Conservation (phyloP, 495 filamentous ascomycete genomes). For the Penicillium silybi region DNA sequence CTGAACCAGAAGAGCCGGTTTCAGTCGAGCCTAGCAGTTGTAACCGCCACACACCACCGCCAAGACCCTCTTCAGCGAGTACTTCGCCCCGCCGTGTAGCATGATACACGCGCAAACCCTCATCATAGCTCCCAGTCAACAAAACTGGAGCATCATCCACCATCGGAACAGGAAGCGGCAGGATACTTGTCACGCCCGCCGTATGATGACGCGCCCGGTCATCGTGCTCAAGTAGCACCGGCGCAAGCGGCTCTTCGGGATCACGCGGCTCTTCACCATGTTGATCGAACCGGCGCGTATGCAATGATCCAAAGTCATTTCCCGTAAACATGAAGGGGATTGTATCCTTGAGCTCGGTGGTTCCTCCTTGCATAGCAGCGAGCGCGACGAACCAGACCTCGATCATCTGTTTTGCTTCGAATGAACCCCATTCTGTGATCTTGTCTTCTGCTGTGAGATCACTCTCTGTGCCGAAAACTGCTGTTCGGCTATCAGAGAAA, state of each 20-base stretch:
- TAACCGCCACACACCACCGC: constrained; percentile 89
- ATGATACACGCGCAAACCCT: constrained; percentile 66
- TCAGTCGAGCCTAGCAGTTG: constrained; percentile 48
- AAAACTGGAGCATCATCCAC: constrained; percentile 48
- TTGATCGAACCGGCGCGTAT: constrained; percentile 28
- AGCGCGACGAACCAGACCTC: constrained; percentile 47
- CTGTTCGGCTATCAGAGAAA: constrained; percentile 61
- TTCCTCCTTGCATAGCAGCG: constrained; percentile 12
- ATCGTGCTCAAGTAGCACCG: constrained; percentile 24
- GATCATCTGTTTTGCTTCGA: constrained; percentile 34
- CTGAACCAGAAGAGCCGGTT: background rate
- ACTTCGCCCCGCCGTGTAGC: constrained; percentile 37
- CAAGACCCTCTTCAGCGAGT: constrained; percentile 60
- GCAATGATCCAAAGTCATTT: constrained; percentile 33
- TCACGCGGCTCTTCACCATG: constrained; percentile 11
- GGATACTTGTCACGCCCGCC: constrained; percentile 85
- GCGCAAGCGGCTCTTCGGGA: constrained; percentile 14
- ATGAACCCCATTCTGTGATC: constrained; percentile 25
- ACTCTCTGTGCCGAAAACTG: constrained; percentile 39
- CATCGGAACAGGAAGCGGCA: constrained; percentile 53
- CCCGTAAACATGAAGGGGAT: constrained; percentile 38
- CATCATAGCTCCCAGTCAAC: constrained; percentile 91
- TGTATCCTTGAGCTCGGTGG: background rate
- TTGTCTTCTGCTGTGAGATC: constrained; percentile 8
- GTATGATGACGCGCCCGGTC: constrained; percentile 53